Conservation (phyloP, 2,329 filamentous ascomycete species). For the Arthrobotrys pseudoclavata region DNA sequence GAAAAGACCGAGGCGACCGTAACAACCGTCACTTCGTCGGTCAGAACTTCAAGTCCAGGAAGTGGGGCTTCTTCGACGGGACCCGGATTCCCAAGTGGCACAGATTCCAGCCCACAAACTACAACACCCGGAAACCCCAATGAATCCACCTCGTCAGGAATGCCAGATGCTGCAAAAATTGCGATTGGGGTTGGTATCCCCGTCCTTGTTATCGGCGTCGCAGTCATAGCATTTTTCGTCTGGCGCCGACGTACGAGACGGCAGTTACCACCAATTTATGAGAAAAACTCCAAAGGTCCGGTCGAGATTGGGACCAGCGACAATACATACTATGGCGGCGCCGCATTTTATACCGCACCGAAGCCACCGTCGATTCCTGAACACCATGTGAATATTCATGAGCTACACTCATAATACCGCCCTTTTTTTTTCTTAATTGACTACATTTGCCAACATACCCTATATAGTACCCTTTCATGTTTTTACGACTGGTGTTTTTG, state of each 20-base stretch:
- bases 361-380: background rate
- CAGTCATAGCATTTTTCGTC: background rate
- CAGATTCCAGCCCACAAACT: background rate
- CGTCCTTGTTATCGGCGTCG: slow-evolving; percentile 61
- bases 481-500: slow-evolving; percentile 1
- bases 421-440: background rate
- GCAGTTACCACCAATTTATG: slow-evolving; percentile 6
- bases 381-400: slow-evolving; percentile 8
- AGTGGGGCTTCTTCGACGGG: background rate
- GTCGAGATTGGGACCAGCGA: slow-evolving; percentile 23
- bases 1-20: background rate
- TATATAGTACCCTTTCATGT: background rate
- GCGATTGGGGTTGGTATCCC: slow-evolving; percentile 13
- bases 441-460: background rate
- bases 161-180: slow-evolving; percentile 4
- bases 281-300: slow-evolving; percentile 14
- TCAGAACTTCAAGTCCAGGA: slow-evolving; percentile 1
- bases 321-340: background rate
- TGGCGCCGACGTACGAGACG: background rate
- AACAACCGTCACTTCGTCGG: background rate
- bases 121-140: background rate
- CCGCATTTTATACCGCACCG: background rate
- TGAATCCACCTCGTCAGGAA: background rate
- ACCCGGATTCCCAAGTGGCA: slow-evolving; percentile 3
- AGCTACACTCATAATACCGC: background rate